These are phyloP conservation scores for Microthyrium microscopicum DNA, from an alignment of 2,329 filamentous ascomycete species.

Conservation along the genomic window DNA sequence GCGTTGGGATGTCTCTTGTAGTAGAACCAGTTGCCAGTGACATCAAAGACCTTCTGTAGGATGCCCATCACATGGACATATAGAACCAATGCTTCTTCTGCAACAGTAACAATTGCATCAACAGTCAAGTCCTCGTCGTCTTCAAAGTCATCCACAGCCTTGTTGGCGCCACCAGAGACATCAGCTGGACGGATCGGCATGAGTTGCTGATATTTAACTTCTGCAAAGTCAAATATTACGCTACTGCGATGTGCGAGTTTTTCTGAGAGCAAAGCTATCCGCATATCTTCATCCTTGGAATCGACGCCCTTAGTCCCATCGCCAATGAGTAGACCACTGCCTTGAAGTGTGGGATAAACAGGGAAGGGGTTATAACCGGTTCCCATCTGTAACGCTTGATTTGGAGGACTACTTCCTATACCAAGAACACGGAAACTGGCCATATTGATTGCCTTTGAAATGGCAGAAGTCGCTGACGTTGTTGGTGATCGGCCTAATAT, in stretches of 20 bases:
- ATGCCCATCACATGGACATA: conserved; percentile 90
- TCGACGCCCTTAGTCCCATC: conserved; percentile 45
- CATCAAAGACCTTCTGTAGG: conserved; percentile 87
- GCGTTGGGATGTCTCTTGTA: conserved; percentile 45
- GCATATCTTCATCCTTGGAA: conserved; percentile 59
- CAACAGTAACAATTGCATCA: conserved; percentile 72
- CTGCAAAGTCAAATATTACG: conserved; percentile 92
- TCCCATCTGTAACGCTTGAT: too few relatives aligned
- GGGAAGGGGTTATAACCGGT: conserved; percentile 68
- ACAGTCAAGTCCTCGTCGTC: conserved; percentile 67
- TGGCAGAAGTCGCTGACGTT: conserved; percentile 72
- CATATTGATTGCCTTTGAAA: conserved; percentile 88
- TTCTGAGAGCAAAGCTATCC: conserved; percentile 67
- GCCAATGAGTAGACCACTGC: conserved; percentile 46
- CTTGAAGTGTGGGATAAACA: conserved; percentile 54
- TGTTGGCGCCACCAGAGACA: conserved; percentile 11
- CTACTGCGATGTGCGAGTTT: conserved; percentile 86
- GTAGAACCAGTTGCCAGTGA: conserved; percentile 83
- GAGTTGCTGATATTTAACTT: conserved; percentile 97
- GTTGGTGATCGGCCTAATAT: conserved; percentile 50
- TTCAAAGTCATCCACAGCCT: conserved; percentile 32
- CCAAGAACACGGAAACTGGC: conserved; percentile 65
- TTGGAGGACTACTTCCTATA: conserved; percentile 48
- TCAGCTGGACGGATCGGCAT: conserved; percentile 65
- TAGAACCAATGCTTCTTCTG: conserved; percentile 85